Percentiles rank a stretch among this genome's conserved stretches.
Evolutionary conservation across 2,329 filamentous ascomycete species (phyloP).

Genomic region (Nothomitra cinnamomea): DNA sequence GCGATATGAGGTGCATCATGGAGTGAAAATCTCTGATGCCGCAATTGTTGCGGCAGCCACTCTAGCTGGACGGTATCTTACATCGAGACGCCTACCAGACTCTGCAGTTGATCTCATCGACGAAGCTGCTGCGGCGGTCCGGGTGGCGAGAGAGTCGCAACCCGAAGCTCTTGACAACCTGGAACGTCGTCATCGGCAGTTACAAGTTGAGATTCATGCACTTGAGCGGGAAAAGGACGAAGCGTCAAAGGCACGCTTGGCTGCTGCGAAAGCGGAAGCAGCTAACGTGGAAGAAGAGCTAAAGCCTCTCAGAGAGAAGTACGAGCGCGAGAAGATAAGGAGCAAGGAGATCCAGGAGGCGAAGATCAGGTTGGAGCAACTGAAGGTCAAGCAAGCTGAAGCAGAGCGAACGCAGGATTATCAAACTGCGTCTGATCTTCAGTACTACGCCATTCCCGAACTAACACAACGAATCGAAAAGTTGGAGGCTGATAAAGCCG

Average conservation of each 20-base stretch:
- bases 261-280: slow-evolving; percentile 72
- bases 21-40: slow-evolving; percentile 88
- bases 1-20: slow-evolving; percentile 94
- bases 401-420: slow-evolving; percentile 79
- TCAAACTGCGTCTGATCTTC: slow-evolving; percentile 75
- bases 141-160: slow-evolving; percentile 88
- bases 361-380: slow-evolving; percentile 82
- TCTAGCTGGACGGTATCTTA: slow-evolving; percentile 84
- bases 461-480: slow-evolving; percentile 63
- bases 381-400: slow-evolving; percentile 84
- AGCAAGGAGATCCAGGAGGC: slow-evolving; percentile 85
- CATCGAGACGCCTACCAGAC: slow-evolving; percentile 75
- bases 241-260: slow-evolving; percentile 68
- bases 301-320: slow-evolving; percentile 81
- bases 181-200: slow-evolving; percentile 73
- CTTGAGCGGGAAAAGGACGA: slow-evolving; percentile 89
- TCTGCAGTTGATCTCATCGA: slow-evolving; percentile 95
- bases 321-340: slow-evolving; percentile 80
- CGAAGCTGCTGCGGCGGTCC: slow-evolving; percentile 89
- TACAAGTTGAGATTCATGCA: slow-evolving; percentile 95
- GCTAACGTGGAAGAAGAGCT: slow-evolving; percentile 91
- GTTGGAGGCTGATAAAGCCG: slow-evolving; percentile 65
- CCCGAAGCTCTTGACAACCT: slow-evolving; percentile 91
- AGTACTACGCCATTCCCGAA: slow-evolving; percentile 95
- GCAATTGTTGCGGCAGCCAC: slow-evolving; percentile 86